Base-by-base conservation (phyloP, 148 eudicot genomes). In the Heliosperma pusillum region DNA sequence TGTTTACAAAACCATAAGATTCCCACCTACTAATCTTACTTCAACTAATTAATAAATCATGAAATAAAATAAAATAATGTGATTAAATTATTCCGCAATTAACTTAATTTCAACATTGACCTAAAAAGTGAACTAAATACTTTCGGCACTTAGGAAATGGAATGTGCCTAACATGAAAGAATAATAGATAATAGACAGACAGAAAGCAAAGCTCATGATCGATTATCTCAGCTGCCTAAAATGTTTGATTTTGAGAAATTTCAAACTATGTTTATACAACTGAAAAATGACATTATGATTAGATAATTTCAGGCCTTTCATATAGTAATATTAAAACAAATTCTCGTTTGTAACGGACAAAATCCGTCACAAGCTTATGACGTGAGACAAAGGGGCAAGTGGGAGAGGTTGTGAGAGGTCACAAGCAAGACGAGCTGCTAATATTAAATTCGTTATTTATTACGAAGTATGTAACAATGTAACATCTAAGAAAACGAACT, bases 141-240 rank as follows among this genome's bases (percentile, higher is more conserved):
- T 56, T 56, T 56, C 59, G 59, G 59, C 59, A 4, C 59, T 17
- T 56, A 56, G 20, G 59, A 56, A 56, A 56, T 56, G 59, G 59
- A 56, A 56, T 56, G 59, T 56, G 59, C 59, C 59, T 56, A 56
- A 56, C 59, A 56, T 56, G 59, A 56, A 56, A 16, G 59, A 56
- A 56, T 17, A 56, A 56, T 17, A 56, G 8, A n/a, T 56, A 56
- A 50, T 56, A 56, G 59, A 16, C 21, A 17, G 59, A 56, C 59
- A 56, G 21, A 56, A 56, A 56, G 59, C 59, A 56, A 56, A 56
- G 59, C 21, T 56, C 59, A 56, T 56, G 21, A 56, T 56, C n/a
- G n/a, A n/a, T n/a, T n/a, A n/a, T n/a, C n/a, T n/a, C 59, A 56
- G 8, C 59, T 56, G 21, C 21, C 59, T 50, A 50, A 50, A 50